These are phyloP conservation scores for Russula olivacea DNA, from an alignment of 768 basidiomycete species.

Conservation along the genomic window DNA sequence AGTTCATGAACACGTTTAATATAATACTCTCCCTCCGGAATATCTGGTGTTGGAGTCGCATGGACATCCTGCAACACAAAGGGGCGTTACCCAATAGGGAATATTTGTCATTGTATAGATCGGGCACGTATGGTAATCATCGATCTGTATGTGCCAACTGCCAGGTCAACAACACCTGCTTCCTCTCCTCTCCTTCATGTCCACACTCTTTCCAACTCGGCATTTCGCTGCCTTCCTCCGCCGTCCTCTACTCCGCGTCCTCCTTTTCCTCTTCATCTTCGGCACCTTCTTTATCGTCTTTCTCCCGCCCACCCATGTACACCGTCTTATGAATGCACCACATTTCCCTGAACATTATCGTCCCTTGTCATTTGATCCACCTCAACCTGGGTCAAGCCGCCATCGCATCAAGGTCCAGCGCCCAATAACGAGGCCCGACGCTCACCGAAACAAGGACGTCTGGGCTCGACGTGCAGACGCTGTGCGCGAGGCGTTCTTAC, in stretches of 20 bases:
- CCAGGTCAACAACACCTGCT: too few species aligned
- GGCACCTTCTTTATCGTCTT: not conserved
- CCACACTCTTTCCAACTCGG: not conserved
- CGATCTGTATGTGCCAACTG: too few species aligned
- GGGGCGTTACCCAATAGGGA: too few species aligned
- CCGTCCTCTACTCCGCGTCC: slow-evolving; percentile 2
- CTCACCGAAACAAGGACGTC: not conserved
- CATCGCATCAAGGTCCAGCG: slow-evolving; percentile 7
- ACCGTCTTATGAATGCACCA: not conserved
- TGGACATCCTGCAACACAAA: too few species aligned
- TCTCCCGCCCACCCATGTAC: not conserved
- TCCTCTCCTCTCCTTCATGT: not conserved
- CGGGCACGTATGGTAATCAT: too few species aligned
- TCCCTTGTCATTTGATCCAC: not conserved
- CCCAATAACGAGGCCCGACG: not conserved
- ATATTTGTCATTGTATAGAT: too few species aligned
- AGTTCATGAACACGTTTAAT: too few species aligned
- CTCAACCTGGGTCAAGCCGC: not conserved
- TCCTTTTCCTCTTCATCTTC: not conserved
- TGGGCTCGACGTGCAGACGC: slow-evolving; percentile 52
- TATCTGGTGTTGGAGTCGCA: too few species aligned
- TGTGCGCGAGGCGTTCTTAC: slow-evolving; percentile 58
- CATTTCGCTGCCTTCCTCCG: not conserved
- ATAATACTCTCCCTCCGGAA: too few species aligned
- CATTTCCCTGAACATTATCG: not conserved